phyloP scores from a whole-genome alignment of 345 rosid species.

The Eucalyptus sideroxylon region DNA sequence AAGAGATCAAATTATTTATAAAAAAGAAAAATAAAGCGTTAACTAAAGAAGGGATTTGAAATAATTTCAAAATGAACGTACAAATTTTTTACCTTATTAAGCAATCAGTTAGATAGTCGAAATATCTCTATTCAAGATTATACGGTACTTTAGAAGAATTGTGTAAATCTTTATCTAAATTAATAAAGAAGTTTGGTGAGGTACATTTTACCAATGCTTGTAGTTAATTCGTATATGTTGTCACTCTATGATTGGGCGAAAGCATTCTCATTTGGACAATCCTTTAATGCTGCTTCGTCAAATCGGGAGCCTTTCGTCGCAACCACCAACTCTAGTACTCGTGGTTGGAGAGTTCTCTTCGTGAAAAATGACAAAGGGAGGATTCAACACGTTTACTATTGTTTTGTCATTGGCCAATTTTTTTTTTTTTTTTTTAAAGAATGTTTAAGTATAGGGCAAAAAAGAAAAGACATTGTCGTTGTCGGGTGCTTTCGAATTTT shows the following conservation, averaged over 20 bases:
- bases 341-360: not conserved
- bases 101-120: not conserved
- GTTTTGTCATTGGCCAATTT: not conserved
- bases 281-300: not conserved
- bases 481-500: not conserved
- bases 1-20: not conserved
- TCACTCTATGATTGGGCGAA: not conserved
- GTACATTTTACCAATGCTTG: not conserved
- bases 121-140: not conserved
- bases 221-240: not conserved
- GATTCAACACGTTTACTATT: not conserved
- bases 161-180: not conserved
- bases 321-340: not conserved
- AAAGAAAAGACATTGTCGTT: not conserved
- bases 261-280: not conserved
- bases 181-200: not conserved
- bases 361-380: not conserved
- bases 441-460: not conserved
- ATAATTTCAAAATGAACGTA: not conserved
- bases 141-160: not conserved
- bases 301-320: not conserved
- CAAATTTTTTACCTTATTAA: not conserved
- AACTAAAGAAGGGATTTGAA: not conserved
- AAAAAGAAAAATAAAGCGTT: accelerated
- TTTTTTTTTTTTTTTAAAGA: not conserved